These are phyloP conservation scores for Pythium aristosporum DNA, from an alignment of 352 stramenopile species.

Conservation along the genomic window DNA sequence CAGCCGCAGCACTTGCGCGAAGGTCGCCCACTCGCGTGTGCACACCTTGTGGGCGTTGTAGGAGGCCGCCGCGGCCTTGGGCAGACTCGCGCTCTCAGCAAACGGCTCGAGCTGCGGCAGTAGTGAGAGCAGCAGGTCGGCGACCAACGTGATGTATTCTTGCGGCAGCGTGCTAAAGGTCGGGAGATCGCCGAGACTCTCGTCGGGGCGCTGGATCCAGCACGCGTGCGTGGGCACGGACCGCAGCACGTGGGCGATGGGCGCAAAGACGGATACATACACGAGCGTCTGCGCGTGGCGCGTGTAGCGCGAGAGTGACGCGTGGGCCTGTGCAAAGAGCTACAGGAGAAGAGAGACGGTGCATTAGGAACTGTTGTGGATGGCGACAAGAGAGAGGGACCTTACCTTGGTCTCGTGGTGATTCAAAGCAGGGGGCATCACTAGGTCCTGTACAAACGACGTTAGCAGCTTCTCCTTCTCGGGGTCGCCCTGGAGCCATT, in stretches of 20 bases:
- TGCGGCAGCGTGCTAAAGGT: slow-evolving; percentile 78
- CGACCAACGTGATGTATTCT: slow-evolving; percentile 84
- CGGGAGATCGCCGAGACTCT: slow-evolving; percentile 52
- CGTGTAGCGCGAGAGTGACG: slow-evolving; percentile 21
- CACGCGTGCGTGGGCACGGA: slow-evolving; percentile 50
- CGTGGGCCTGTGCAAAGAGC: slow-evolving; percentile 16
- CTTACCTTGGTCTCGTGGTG: slow-evolving; percentile 19
- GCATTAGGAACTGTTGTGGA: not conserved
- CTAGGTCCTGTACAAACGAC: slow-evolving; percentile 50
- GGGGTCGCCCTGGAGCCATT: slow-evolving; percentile 54
- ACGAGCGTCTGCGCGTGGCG: slow-evolving; percentile 58
- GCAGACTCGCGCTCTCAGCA: slow-evolving; percentile 64
- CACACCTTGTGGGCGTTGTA: slow-evolving; percentile 47
- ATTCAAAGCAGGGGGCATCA: slow-evolving; percentile 1
- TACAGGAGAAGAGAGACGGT: not conserved
- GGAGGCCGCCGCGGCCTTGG: slow-evolving; percentile 55
- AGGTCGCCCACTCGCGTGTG: slow-evolving; percentile 48
- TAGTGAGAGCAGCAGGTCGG: slow-evolving; percentile 74
- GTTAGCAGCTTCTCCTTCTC: slow-evolving; percentile 43
- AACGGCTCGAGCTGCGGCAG: slow-evolving; percentile 82
- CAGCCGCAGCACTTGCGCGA: slow-evolving; percentile 51
- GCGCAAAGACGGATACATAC: slow-evolving; percentile 69
- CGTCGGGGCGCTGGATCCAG: slow-evolving; percentile 51
- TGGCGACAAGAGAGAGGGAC: not conserved
- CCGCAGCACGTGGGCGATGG: slow-evolving; percentile 52